Evolutionary conservation across 306 rosid genomes (phyloP).

Genomic region (Myrica gale): DNA sequence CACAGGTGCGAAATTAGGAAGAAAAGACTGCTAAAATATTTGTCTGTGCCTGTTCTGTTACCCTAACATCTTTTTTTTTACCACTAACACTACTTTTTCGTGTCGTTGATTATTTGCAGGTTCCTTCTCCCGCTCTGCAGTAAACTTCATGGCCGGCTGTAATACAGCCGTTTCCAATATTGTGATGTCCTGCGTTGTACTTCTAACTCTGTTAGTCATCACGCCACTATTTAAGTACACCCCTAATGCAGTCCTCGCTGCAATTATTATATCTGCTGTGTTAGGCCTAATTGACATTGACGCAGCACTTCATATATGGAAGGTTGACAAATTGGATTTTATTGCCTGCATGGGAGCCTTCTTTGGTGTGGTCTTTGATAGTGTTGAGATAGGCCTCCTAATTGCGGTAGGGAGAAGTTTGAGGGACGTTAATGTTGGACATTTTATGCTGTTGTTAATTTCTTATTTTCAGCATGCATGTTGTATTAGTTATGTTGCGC

Average conservation of each 20-base stretch:
- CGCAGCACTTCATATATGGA: slow-evolving; percentile 88
- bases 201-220: slow-evolving; percentile 71
- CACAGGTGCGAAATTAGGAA: slow-evolving; percentile 57
- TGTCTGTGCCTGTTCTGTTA: slow-evolving; percentile 24
- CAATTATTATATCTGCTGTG: slow-evolving; percentile 93
- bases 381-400: slow-evolving; percentile 87
- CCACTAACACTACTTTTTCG: too few relatives aligned
- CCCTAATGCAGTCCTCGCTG: slow-evolving; percentile 82
- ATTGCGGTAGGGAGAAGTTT: slow-evolving; percentile 57
- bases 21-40: not conserved
- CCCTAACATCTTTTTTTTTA: too few relatives aligned
- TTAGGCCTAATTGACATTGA: slow-evolving; percentile 70
- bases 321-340: slow-evolving; percentile 87
- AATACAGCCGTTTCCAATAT: slow-evolving; percentile 83
- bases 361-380: slow-evolving; percentile 78
- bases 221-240: slow-evolving; percentile 95
- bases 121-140: slow-evolving; percentile 94
- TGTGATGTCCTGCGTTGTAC: slow-evolving; percentile 82
- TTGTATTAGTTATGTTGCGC: slow-evolving; percentile 15
- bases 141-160: slow-evolving; percentile 91
- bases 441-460: slow-evolving; percentile 12
- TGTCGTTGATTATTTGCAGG: slow-evolving; percentile 45
- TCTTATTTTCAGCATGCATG: slow-evolving; percentile 3
- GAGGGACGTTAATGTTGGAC: too few relatives aligned
- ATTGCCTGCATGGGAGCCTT: slow-evolving; percentile 96